Evolutionary conservation across 495 filamentous ascomycete genomes (phyloP), one percentile per base, ranked within the genome.

Genomic region (Chlorociboria aeruginascens): DNA sequence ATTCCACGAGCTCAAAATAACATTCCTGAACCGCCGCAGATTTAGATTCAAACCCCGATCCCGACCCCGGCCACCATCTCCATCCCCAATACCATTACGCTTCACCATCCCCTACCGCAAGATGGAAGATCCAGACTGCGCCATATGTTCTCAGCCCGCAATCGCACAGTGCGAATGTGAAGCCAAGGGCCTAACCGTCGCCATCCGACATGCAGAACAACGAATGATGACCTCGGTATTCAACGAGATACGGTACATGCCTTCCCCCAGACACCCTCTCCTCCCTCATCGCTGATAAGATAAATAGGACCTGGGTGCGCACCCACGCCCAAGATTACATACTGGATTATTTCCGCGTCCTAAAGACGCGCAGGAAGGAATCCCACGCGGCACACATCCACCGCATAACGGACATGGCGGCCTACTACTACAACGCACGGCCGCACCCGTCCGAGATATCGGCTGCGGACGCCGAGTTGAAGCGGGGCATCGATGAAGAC

Each of bases 401-500:
- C 39, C 71, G 71, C 35, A 68, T 85, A 43, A 73, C 66, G 10
- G 69, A 73, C 37, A 74, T 78, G 56, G 67, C 70, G 41, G 69
- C 74, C 38, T 77, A 78, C 61, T 73, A 72, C 58, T 78, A 72
- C 61, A 64, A 66, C 51, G 63, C 68, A 1, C 67, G 66, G 17
- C 74, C 74, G 33, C 73, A 77, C 47, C 74, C 73, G 10, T 70
- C 63, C 53, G 69, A 83, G 58, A 68, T 85, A 30, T 63, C 69
- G 17, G 69, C 70, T 30, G 79, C 77, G 20, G 70, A 83, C 53
- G 66, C 68, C 7, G 66, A 70, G 51, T 70, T 84, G 45, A 81
- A 82, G 61, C 67, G 73, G 33, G 82, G 78, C 52, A 79, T 85
- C 60, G 81, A 85, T 57, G 80, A 82, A 32, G 82, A 86, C 65